phyloP scores from a whole-genome alignment of 345 rosid genomes.

The Hypericum perforatum region DNA sequence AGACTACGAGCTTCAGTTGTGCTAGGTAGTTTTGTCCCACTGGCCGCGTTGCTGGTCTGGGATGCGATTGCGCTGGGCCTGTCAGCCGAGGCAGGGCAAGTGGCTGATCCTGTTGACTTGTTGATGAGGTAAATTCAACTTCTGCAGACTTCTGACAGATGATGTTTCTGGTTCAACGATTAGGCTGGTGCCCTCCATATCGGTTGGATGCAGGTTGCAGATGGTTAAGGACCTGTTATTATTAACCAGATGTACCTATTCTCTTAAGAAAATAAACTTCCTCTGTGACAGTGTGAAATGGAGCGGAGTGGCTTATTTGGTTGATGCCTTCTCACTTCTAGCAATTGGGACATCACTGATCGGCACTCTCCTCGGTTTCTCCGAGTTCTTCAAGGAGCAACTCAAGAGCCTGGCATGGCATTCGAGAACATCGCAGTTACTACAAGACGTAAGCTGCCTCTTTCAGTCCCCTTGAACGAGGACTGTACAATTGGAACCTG shows the following conservation, averaged over 20 bases:
- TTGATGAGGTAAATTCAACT: constrained; percentile 29
- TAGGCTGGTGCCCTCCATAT: too few relatives aligned
- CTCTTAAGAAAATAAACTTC: too few relatives aligned
- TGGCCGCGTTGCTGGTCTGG: constrained; percentile 50
- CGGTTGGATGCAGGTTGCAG: too few relatives aligned
- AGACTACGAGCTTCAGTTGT: constrained; percentile 40
- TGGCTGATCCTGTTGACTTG: constrained; percentile 42
- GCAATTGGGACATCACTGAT: constrained; percentile 52
- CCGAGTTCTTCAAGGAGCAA: constrained; percentile 61
- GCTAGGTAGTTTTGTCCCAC: constrained; percentile 47
- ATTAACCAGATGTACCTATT: too few relatives aligned
- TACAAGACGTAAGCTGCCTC: constrained; percentile 10
- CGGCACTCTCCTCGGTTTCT: constrained; percentile 51
- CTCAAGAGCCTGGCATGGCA: constrained; percentile 18
- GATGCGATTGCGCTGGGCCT: constrained; percentile 46
- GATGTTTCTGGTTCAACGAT: neutral
- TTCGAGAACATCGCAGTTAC: constrained; percentile 6
- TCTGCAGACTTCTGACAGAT: neutral
- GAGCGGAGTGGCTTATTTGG: constrained; percentile 46
- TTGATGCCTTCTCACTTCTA: constrained; percentile 52
- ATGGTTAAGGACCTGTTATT: too few relatives aligned
- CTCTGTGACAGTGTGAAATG: constrained; percentile 31
- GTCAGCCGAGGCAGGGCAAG: constrained; percentile 26
- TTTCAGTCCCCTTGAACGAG: neutral
- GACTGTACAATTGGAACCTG: neutral